These are phyloP conservation scores for Populus hybrid DNA, from an alignment of 441 rosid species.

Conservation along the genomic window DNA sequence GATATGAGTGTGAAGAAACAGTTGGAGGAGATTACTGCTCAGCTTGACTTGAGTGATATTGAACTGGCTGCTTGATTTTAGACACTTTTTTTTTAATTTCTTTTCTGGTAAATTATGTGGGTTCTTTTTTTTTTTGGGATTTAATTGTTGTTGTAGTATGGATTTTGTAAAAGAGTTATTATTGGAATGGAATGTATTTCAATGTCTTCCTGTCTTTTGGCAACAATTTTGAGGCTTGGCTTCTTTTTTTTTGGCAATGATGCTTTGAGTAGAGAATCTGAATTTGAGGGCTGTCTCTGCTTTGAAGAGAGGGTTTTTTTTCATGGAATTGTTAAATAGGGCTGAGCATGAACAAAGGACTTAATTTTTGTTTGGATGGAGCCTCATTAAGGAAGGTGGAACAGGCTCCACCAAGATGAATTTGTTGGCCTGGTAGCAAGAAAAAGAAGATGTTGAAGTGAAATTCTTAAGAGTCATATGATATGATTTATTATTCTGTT, in stretches of 20 bases:
- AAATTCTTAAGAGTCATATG: neutral
- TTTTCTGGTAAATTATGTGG: neutral
- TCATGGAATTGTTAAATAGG: neutral
- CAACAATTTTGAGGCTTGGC: neutral
- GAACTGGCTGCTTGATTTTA: slow-evolving; percentile 39
- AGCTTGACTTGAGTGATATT: slow-evolving; percentile 75
- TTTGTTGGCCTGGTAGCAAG: neutral
- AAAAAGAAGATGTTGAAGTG: neutral
- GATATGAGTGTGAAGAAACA: slow-evolving; percentile 95
- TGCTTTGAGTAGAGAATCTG: neutral
- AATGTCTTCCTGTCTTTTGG: neutral
- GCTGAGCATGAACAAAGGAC: neutral
- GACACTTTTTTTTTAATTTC: neutral
- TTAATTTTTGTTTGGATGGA: neutral
- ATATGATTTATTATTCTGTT: neutral
- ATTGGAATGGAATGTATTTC: neutral
- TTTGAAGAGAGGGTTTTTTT: neutral
- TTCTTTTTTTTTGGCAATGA: neutral
- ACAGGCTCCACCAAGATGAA: neutral
- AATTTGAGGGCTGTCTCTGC: neutral
- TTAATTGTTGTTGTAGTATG: neutral
- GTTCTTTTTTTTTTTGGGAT: neutral
- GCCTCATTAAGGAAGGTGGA: neutral
- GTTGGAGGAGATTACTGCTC: slow-evolving; percentile 74
- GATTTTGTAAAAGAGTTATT: neutral